Conservation (phyloP, 73 alveolate species). For the Paramecium tetraurelia region DNA sequence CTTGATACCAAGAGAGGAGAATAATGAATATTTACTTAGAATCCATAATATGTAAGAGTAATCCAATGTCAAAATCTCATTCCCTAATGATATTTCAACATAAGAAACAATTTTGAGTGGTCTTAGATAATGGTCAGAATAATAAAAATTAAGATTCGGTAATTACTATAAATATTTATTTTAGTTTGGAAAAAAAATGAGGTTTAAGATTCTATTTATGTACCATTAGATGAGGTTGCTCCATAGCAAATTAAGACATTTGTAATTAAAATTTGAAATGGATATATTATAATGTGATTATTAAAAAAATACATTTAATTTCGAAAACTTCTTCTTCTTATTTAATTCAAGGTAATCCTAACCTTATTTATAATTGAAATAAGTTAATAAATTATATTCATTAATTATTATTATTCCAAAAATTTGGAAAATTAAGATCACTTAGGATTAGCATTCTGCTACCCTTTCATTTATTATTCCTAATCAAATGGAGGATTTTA, state of each 20-base stretch:
- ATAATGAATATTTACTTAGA: conserved; percentile 13
- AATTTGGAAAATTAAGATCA: too few species aligned
- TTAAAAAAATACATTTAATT: background rate
- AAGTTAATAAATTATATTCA: too few species aligned
- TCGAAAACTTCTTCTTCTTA: background rate
- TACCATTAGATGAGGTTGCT: background rate
- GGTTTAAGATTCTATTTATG: background rate
- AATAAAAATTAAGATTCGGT: background rate
- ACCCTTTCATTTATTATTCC: too few species aligned
- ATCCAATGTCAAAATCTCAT: background rate
- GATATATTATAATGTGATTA: background rate
- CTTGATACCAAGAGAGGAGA: background rate
- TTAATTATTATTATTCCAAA: too few species aligned
- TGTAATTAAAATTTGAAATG: background rate
- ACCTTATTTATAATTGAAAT: too few species aligned
- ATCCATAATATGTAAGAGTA: background rate
- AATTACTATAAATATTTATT: background rate
- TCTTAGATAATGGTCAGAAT: background rate
- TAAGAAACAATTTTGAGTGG: background rate
- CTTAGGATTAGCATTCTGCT: too few species aligned
- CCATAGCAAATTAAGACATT: background rate
- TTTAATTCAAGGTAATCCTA: too few species aligned
- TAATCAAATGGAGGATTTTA: too few species aligned
- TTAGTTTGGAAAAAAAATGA: background rate
- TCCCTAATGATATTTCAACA: background rate